Evolutionary conservation across 1,284 basidiomycete genomes (phyloP), one percentile per base, ranked within the genome.

Genomic region (Trichosporon ovoides): DNA sequence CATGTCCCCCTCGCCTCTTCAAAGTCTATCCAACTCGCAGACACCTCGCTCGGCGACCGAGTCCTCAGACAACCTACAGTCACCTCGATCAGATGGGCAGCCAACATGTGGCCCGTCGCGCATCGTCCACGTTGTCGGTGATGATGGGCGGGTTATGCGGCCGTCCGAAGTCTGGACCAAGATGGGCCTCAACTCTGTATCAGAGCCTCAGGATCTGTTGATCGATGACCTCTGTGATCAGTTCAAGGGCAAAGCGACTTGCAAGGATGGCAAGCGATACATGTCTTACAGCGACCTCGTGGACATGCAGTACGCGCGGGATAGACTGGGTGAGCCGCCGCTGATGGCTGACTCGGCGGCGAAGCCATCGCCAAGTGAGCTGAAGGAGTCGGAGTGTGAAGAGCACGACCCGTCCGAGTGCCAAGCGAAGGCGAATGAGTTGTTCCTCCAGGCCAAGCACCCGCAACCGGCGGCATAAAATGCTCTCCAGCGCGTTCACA

Each of bases 221-320:
- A 71, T 78, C 48, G 76, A 78, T 55, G 76, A 78, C 57, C 66
- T 78, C 38, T 78, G 76, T 57, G 71, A 73, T 52, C 67, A 71
- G 60, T 75, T 78, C 70, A 63, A 67, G 54, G 35, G 59, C 10
- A 78, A 78, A 57, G 76, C 75, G 13, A 72, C 68, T 3, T 75
- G 73, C 53, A 68, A 66, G 53, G 76, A 74, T 57, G 68, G 76
- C 68, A 53, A 62, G 35, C 46, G 57, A 34, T 64, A 57, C 53
- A 59, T 64, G 57, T 61, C 52, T 22, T 61, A 52, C 35, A 52
- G 59, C 43, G 62, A 64, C 33, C 57, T 64, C n/a, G 49, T 61
- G 59, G 28, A 38, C 31, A 56, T 64, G 50, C 55, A 57, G 18
- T 19, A 34, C n/a, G 19, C 33, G 13, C 43, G 38, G 10, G 59